Base-by-base conservation (phyloP, 352 stramenopile genomes). In the Phytophthora crassamura region DNA sequence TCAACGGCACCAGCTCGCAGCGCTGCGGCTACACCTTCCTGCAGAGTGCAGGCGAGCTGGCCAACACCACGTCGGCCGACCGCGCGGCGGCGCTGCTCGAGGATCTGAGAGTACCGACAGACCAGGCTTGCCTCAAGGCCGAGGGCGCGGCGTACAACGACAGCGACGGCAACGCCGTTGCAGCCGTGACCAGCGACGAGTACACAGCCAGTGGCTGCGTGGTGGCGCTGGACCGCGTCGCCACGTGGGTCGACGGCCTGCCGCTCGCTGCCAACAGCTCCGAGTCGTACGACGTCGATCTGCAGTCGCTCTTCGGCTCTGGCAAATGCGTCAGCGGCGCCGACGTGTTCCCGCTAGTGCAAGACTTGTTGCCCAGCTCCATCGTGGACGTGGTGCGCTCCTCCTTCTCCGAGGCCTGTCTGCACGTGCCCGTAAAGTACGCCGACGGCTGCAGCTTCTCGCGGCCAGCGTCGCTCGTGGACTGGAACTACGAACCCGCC, bases 341-440 rank as follows among this genome's bases (percentile, higher is more conserved):
- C 20, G 69, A 85, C 33, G 64, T 89, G 16, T 76, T 78, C 14
- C 55, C 79, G 8, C 33, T 76, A 12, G 41, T 85, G 28, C 58
- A 77, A 50, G 36, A 67, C 16, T 74, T 88, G 22, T 59, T 89
- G 8, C 74, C 77, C 0, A 64, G 46, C 4, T 56, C 64, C 5
- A 65, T 80, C 14, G 35, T 46, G 14, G 68, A 74, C 9, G 66
- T 59, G 28, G 45, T 84, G n/a, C 63, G 59, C 39, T 57, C 69
- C 7, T 72, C 58, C 32, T 82, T 90, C 46, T 71, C 55, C 50
- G 61, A 67, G 16, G 72, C 78, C 22, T 89, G 79, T 43, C 68
- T 89, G 8, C 77, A 85, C 46, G 48, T 88, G 32, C 67, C 79
- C 15, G 77, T 80, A 40, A 78, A 77, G 35, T 90, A 81, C 65